phyloP scores from a whole-genome alignment of 2,329 filamentous ascomycete genomes.

The Sporothrix brunneoviolacea region DNA sequence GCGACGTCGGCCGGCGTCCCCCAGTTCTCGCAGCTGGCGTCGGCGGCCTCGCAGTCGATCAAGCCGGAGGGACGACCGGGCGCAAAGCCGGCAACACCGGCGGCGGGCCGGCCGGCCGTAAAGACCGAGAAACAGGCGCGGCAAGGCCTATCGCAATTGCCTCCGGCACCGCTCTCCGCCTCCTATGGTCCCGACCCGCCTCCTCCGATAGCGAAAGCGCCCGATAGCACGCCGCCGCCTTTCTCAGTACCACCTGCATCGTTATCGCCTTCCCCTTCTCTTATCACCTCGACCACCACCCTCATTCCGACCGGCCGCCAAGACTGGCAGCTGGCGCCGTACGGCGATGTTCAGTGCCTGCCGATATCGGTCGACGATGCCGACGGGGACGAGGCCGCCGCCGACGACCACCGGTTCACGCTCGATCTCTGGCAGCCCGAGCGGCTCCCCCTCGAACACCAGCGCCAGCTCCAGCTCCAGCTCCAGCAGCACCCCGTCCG shows the following conservation, averaged over 20 bases:
- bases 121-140: constrained; percentile 1
- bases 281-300: not conserved
- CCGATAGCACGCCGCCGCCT: too few species aligned
- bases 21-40: constrained; percentile 12
- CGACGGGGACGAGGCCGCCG: not conserved
- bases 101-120: not conserved
- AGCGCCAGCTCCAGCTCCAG: not conserved
- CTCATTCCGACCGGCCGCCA: not conserved
- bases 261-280: not conserved
- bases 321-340: not conserved
- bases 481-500: not conserved
- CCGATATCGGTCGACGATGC: not conserved
- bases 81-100: not conserved
- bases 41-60: constrained; percentile 11
- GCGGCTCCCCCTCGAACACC: not conserved
- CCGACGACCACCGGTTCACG: not conserved
- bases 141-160: not conserved
- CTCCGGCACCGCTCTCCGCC: not conserved
- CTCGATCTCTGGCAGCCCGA: constrained; percentile 13
- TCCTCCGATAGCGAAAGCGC: too few species aligned
- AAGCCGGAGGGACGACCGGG: not conserved
- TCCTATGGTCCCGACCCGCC: too few species aligned
- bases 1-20: not conserved
- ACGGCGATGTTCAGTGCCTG: not conserved
- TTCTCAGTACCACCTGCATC: too few species aligned